Evolutionary conservation across 495 filamentous ascomycete genomes (phyloP).

Genomic region (Cercophora samala): DNA sequence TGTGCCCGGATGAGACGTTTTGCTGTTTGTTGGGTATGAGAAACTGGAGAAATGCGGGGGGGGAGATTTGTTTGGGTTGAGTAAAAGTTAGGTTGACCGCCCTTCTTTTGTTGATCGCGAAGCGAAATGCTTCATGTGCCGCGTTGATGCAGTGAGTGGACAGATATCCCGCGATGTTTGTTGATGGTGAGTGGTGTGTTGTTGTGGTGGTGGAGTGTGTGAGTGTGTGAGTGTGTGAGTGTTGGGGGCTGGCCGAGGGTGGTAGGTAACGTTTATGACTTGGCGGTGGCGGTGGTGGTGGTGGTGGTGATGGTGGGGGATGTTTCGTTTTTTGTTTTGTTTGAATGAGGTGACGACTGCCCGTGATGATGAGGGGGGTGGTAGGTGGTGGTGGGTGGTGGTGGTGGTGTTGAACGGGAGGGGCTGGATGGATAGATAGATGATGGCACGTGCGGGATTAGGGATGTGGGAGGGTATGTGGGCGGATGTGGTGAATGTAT

Average conservation of each 20-base stretch:
- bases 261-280: too few relatives aligned
- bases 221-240: too few relatives aligned
- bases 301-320: too few relatives aligned
- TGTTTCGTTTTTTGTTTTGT: too few relatives aligned
- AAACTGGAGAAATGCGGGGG: neutral
- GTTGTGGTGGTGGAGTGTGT: too few relatives aligned
- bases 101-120: neutral
- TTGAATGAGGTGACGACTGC: too few relatives aligned
- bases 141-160: neutral
- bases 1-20: neutral
- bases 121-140: constrained; percentile 14
- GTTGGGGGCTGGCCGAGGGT: neutral
- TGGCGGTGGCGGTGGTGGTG: neutral
- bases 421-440: too few relatives aligned
- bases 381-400: too few relatives aligned
- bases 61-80: neutral
- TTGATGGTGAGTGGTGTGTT: too few relatives aligned
- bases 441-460: neutral
- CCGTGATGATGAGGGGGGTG: neutral
- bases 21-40: too few relatives aligned
- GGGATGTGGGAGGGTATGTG: neutral
- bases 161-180: too few relatives aligned
- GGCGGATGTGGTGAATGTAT: too few relatives aligned
- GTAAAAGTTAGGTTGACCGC: constrained; percentile 4
- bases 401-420: neutral